Conservation (phyloP, 2,329 filamentous ascomycete species). For the Rutstroemia sp. region DNA sequence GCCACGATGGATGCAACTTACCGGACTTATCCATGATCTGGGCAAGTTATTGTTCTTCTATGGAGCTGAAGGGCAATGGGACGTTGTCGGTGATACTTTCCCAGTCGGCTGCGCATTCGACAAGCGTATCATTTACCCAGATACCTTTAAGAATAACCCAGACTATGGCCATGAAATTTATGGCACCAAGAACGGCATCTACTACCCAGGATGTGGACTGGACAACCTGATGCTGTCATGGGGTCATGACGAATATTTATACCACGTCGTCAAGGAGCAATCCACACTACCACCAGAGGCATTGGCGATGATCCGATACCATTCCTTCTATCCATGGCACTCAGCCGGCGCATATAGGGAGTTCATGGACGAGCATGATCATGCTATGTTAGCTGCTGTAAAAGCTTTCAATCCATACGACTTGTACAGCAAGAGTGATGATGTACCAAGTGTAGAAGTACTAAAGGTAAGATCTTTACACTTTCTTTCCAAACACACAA, state of each 20-base stretch:
- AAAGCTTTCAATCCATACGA: slow-evolving; percentile 88
- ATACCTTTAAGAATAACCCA: slow-evolving; percentile 70
- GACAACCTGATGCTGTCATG: slow-evolving; percentile 86
- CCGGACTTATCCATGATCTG: slow-evolving; percentile 70
- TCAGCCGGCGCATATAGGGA: slow-evolving; percentile 69
- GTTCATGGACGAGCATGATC: slow-evolving; percentile 78
- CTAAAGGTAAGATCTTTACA: slow-evolving; percentile 51
- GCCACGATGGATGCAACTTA: slow-evolving; percentile 75
- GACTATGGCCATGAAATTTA: slow-evolving; percentile 67
- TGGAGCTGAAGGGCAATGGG: slow-evolving; percentile 83
- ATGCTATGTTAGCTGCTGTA: slow-evolving; percentile 72
- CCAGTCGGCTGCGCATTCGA: slow-evolving; percentile 72
- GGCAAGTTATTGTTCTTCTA: slow-evolving; percentile 77
- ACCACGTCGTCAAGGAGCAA: slow-evolving; percentile 80
- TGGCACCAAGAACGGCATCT: slow-evolving; percentile 71
- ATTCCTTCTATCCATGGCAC: slow-evolving; percentile 93
- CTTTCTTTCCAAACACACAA: not conserved
- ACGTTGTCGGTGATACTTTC: slow-evolving; percentile 84
- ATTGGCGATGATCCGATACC: slow-evolving; percentile 86
- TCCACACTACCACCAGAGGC: slow-evolving; percentile 71
- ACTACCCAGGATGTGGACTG: slow-evolving; percentile 68
- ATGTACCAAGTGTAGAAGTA: slow-evolving; percentile 65
- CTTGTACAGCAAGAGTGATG: slow-evolving; percentile 85
- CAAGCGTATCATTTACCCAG: slow-evolving; percentile 70
- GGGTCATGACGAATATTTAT: slow-evolving; percentile 85